These are phyloP conservation scores for Cutaneotrichosporon dermatis DNA, from an alignment of 1,284 basidiomycete species.

Conservation along the genomic window DNA sequence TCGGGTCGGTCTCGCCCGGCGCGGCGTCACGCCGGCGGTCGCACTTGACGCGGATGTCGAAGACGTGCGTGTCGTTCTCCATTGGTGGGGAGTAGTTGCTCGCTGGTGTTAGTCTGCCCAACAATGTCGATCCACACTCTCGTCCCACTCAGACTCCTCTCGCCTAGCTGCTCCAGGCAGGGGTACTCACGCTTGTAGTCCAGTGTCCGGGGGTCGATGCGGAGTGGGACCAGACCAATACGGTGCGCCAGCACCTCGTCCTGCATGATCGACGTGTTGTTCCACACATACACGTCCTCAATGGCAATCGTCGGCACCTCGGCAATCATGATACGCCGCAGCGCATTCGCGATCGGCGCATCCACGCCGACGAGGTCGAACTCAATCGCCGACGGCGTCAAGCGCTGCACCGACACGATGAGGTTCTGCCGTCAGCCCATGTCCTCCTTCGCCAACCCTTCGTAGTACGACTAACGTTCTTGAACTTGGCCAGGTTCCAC, in stretches of 20 bases:
- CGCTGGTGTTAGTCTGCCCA: slow-evolving; percentile 14
- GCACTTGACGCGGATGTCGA: slow-evolving; percentile 71
- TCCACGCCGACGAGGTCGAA: slow-evolving; percentile 96
- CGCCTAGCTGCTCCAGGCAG: too few species aligned
- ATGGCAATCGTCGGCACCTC: slow-evolving; percentile 95
- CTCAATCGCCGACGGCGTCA: slow-evolving; percentile 78
- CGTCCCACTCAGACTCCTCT: too few species aligned
- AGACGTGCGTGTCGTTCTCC: slow-evolving; percentile 90
- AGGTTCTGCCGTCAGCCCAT: slow-evolving; percentile 56
- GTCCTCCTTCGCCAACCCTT: too few species aligned
- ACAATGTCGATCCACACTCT: too few species aligned
- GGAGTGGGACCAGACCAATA: slow-evolving; percentile 82
- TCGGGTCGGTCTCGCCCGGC: slow-evolving; percentile 60
- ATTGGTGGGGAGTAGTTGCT: slow-evolving; percentile 59
- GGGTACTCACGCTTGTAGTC: slow-evolving; percentile 50
- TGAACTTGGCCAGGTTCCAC: slow-evolving; percentile 74
- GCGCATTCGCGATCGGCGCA: slow-evolving; percentile 91
- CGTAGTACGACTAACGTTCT: slow-evolving; percentile 54
- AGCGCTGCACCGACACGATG: slow-evolving; percentile 65
- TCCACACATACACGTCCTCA: slow-evolving; percentile 88
- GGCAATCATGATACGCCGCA: slow-evolving; percentile 85
- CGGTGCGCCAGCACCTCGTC: slow-evolving; percentile 92
- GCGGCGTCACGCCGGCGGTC: slow-evolving; percentile 56
- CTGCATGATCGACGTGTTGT: slow-evolving; percentile 91
- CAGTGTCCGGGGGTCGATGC: slow-evolving; percentile 68